Base-by-base conservation (phyloP, 306 rosid species). In the Alnus glutinosa region DNA sequence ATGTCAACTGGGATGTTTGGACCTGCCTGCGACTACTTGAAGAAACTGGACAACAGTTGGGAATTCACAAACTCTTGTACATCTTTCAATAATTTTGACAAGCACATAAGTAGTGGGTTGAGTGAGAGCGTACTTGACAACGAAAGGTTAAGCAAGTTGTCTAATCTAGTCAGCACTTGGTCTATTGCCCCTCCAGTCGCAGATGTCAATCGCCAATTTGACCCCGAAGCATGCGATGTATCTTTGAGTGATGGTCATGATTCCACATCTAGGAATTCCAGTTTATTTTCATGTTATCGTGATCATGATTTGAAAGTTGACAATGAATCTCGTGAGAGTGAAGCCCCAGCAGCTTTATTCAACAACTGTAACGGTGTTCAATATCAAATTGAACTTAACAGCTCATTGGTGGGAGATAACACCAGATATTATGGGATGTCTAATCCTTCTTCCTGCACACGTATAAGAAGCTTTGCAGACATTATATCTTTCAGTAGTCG, bases 171-270 rank as follows among this genome's bases (percentile, higher is more conserved):
- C 0, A 87, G 88, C 91, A 92, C 89, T 44, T 94, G 97, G 97
- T 92, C 97, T 39, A 92, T 94, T 79, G 96, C 98, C 34, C 90
- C 96, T 6, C 98, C 98, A 2, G 85, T 86, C 70, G 92, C 89
- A 1, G 85, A 91, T 23, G 28, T 23, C 28, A 23, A 23, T 23
- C 28, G 28, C 71, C 89, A 79, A 58, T 89, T 88, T 80, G 87
- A 80, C 70, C 85, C 88, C 48, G 89, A 82, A 83, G 57, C 83
- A 18, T 67, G 44, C 64, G 84, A 79, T 30, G 71, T 80, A 57
- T 70, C 85, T 72, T 70, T 86, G 28, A 23, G 28, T 23, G 28
- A 23, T 23, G 28, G 28, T 23, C 28, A 23, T 23, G 28, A 34
- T 34, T 34, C 37, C 37, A 1, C 37, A 34, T 34, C 37, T 34